phyloP scores from a whole-genome alignment of 225 moss, liverwort and hornwort genomes.

The Pseudisothecium myosuroides region DNA sequence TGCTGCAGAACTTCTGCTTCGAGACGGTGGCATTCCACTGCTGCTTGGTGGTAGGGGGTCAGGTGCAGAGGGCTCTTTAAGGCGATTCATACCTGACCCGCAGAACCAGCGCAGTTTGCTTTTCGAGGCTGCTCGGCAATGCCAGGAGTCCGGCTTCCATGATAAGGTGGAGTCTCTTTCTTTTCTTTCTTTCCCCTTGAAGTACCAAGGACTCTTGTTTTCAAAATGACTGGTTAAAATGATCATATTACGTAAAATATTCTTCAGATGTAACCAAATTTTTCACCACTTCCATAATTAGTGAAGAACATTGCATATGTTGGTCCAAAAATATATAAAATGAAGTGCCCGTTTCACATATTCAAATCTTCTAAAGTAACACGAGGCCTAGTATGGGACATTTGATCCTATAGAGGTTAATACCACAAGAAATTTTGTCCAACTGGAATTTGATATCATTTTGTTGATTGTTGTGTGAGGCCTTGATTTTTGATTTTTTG shows the following conservation, averaged over 20 bases:
- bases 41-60: conserved; percentile 65
- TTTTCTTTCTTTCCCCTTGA: neutral
- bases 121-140: conserved; percentile 84
- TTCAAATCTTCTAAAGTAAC: neutral
- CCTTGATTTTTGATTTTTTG: neutral
- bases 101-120: conserved; percentile 66
- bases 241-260: neutral
- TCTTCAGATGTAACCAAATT: neutral
- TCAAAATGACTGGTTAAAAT: neutral
- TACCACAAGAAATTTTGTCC: neutral
- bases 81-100: conserved; percentile 74
- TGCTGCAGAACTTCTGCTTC: conserved; percentile 58
- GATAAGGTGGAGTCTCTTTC: conserved; percentile 48
- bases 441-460: neutral
- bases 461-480: neutral
- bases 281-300: neutral
- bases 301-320: neutral
- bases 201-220: neutral
- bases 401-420: neutral
- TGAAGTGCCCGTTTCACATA: neutral
- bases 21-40: conserved; percentile 84
- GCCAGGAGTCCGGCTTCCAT: conserved; percentile 86
- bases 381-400: no score
- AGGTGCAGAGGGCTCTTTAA: conserved; percentile 60
- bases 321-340: neutral